phyloP scores from a whole-genome alignment of 257 asterid genomes.

The Solanum lignicaule region DNA sequence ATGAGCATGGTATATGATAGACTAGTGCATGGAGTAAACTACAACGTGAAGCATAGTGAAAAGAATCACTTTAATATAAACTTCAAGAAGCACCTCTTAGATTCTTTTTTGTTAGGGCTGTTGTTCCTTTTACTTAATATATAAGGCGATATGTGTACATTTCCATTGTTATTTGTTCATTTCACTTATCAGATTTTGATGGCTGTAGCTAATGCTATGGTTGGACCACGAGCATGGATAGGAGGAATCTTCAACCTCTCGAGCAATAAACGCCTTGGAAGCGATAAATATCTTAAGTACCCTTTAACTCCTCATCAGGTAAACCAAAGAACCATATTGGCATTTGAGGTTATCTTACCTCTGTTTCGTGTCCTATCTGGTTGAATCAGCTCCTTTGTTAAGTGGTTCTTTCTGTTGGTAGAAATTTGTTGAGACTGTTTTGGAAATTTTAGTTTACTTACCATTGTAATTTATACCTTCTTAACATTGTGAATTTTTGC shows the following conservation, averaged over 20 bases:
- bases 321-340: not conserved
- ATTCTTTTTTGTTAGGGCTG: not conserved
- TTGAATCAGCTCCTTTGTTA: not conserved
- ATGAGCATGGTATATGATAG: not conserved
- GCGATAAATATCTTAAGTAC: constrained; percentile 42
- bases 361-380: not conserved
- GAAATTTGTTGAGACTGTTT: not conserved
- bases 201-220: constrained; percentile 92
- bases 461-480: not conserved
- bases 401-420: not conserved
- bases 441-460: not conserved
- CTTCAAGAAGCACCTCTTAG: not conserved
- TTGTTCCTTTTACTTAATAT: not conserved
- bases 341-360: not conserved
- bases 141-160: not conserved
- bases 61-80: not conserved
- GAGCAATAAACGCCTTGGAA: constrained; percentile 48
- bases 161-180: not conserved
- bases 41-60: not conserved
- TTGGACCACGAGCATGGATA: constrained; percentile 91
- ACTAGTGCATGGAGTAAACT: not conserved
- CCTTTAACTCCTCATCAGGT: constrained; percentile 63
- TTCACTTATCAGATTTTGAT: not conserved
- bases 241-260: constrained; percentile 78
- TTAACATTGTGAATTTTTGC: not conserved